Evolutionary conservation across 1,284 basidiomycete genomes (phyloP).

Genomic region (Cutaneotrichosporon mucoides): DNA sequence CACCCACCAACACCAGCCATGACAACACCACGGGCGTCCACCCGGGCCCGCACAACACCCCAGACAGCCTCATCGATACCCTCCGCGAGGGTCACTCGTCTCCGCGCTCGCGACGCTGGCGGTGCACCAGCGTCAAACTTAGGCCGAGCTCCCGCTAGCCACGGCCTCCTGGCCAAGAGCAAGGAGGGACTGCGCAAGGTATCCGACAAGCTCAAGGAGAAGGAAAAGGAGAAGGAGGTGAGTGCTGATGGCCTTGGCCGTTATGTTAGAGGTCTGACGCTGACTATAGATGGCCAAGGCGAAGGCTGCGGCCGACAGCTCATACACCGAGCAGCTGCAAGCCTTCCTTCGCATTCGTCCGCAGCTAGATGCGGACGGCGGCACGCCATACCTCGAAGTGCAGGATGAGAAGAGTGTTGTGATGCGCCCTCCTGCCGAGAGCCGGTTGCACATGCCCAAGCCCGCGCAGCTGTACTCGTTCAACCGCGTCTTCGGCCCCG

Average conservation of each 20-base stretch:
- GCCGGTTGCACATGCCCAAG: slow-evolving; percentile 47
- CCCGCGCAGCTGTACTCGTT: slow-evolving; percentile 47
- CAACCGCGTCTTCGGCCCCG: slow-evolving; percentile 49
- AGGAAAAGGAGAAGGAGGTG: slow-evolving; percentile 23
- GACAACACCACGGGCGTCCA: background rate
- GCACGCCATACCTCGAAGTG: slow-evolving; percentile 45
- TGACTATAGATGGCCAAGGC: background rate
- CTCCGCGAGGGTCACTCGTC: background rate
- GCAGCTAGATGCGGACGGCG: slow-evolving; percentile 25
- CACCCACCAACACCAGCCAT: background rate
- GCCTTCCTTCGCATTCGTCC: slow-evolving; percentile 51
- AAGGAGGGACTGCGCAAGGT: slow-evolving; percentile 41
- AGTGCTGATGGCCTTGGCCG: background rate
- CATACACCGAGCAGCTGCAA: slow-evolving; percentile 27
- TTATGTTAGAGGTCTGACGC: no score
- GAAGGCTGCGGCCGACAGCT: background rate
- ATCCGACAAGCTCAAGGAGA: slow-evolving; percentile 40
- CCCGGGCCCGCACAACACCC: background rate
- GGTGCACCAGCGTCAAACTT: background rate
- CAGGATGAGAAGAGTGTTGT: slow-evolving; percentile 51
- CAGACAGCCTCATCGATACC: background rate
- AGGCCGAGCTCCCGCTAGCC: background rate
- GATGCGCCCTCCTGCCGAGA: slow-evolving; percentile 51
- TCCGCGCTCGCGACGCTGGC: background rate
- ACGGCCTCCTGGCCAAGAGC: slow-evolving; percentile 31